Evolutionary conservation across 176 grass and related monocot genomes (phyloP).

Genomic region (Miscanthus lutarioriparius): DNA sequence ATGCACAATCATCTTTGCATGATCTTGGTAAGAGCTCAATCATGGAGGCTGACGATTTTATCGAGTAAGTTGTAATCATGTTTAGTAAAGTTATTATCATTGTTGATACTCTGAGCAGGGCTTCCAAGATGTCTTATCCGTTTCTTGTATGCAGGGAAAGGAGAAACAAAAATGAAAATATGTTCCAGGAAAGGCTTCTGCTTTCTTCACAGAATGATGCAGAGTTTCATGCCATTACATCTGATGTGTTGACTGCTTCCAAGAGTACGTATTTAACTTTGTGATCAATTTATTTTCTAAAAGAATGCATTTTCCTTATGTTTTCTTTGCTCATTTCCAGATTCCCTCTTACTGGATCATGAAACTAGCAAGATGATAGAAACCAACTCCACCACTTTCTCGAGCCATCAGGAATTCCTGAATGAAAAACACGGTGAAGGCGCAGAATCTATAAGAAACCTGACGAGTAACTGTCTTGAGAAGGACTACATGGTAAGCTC

Average conservation of each 20-base stretch:
- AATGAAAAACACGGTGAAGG: slow-evolving; percentile 43
- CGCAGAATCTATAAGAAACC: slow-evolving; percentile 46
- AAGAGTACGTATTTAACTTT: slow-evolving; percentile 51
- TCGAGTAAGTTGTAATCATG: slow-evolving; percentile 52
- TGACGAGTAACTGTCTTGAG: slow-evolving; percentile 48
- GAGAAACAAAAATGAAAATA: slow-evolving; percentile 47
- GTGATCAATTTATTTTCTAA: slow-evolving; percentile 1
- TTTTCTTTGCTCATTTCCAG: slow-evolving; percentile 38
- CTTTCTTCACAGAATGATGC: slow-evolving; percentile 47
- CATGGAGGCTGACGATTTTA: slow-evolving; percentile 49
- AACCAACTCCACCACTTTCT: slow-evolving; percentile 25
- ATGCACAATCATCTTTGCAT: slow-evolving; percentile 53
- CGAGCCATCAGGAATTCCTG: slow-evolving; percentile 44
- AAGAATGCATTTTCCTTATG: slow-evolving; percentile 13
- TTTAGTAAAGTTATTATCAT: background rate
- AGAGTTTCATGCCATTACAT: slow-evolving; percentile 44
- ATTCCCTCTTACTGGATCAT: slow-evolving; percentile 50
- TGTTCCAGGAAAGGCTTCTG: slow-evolving; percentile 48
- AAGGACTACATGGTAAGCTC: slow-evolving; percentile 65
- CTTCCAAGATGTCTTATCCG: background rate
- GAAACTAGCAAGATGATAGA: slow-evolving; percentile 42
- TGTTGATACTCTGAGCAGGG: slow-evolving; percentile 7
- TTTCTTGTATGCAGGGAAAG: slow-evolving; percentile 51
- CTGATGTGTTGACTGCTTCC: slow-evolving; percentile 49
- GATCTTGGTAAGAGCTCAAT: slow-evolving; percentile 44